Evolutionary conservation across 805 yeast genomes (phyloP).

Genomic region (Kuraishia piskuri): DNA sequence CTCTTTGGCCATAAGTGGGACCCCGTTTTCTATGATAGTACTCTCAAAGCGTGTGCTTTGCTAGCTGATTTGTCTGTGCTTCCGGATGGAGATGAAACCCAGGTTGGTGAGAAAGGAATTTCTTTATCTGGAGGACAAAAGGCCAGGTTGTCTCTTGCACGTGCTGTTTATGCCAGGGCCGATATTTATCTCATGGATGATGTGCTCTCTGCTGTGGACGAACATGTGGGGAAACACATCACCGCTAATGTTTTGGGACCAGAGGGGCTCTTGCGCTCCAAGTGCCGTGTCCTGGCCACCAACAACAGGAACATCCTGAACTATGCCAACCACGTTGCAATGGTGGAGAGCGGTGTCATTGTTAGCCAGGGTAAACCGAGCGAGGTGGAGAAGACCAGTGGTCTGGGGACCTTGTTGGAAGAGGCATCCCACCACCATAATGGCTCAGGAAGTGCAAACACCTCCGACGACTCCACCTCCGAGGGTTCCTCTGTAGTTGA

Average conservation of each 20-base stretch:
- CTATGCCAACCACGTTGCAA: constrained; percentile 59
- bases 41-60: constrained; percentile 82
- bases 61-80: constrained; percentile 64
- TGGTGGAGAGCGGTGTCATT: constrained; percentile 63
- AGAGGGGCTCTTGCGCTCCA: constrained; percentile 66
- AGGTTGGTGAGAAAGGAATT: constrained; percentile 94
- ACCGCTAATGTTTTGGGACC: constrained; percentile 78
- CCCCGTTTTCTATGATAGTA: constrained; percentile 66
- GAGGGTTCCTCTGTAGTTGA: constrained; percentile 18
- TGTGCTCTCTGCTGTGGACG: constrained; percentile 91
- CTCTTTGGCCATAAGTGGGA: constrained; percentile 80
- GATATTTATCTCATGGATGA: constrained; percentile 86
- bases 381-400: constrained; percentile 39
- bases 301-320: constrained; percentile 77
- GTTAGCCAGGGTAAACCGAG: constrained; percentile 57
- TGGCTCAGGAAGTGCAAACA: constrained; percentile 5
- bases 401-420: constrained; percentile 42
- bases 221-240: constrained; percentile 84
- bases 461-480: constrained; percentile 9
- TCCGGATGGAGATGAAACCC: constrained; percentile 80
- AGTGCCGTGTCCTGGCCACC: constrained; percentile 76
- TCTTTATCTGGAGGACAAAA: constrained; percentile 94
- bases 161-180: constrained; percentile 91
- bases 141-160: constrained; percentile 84
- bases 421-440: constrained; percentile 51